A percentile compares a stretch with the other conserved stretches of the same genome.
Evolutionary conservation across 176 grass and related monocot genomes (phyloP).

Genomic region (Puya raimondii): DNA sequence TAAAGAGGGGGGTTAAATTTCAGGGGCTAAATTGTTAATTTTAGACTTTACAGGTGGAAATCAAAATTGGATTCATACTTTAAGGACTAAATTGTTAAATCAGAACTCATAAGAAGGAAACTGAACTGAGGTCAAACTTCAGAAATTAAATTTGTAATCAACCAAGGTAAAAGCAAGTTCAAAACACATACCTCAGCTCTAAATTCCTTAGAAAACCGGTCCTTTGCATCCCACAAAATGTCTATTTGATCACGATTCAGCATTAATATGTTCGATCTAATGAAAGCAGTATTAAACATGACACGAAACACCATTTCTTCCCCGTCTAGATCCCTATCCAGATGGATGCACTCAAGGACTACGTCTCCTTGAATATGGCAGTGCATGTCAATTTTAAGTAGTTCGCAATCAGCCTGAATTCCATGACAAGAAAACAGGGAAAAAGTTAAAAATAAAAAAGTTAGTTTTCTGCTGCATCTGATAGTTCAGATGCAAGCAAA

Average conservation of each 20-base stretch:
- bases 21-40: too few relatives aligned
- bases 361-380: slow-evolving; percentile 94
- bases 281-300: slow-evolving; percentile 91
- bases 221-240: slow-evolving; percentile 56
- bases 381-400: slow-evolving; percentile 69
- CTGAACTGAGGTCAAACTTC: too few relatives aligned
- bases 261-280: slow-evolving; percentile 80
- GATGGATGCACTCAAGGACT: slow-evolving; percentile 70
- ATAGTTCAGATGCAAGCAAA: not conserved
- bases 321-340: slow-evolving; percentile 56
- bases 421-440: slow-evolving; percentile 14
- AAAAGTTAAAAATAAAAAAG: slow-evolving; percentile 16
- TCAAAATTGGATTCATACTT: too few relatives aligned
- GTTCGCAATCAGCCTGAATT: slow-evolving; percentile 72
- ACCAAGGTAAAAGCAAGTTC: not conserved
- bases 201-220: slow-evolving; percentile 63
- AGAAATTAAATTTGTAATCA: too few relatives aligned
- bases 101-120: too few relatives aligned
- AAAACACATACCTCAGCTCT: slow-evolving; percentile 51
- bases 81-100: too few relatives aligned
- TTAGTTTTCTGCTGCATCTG: slow-evolving; percentile 3
- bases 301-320: slow-evolving; percentile 77
- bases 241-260: slow-evolving; percentile 75
- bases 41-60: too few relatives aligned
- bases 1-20: too few relatives aligned